Percentiles rank a stretch among this genome's conserved stretches.
These are phyloP conservation scores for Porcisia deanei DNA, from an alignment of 208 protist species.

Conservation along the genomic window DNA sequence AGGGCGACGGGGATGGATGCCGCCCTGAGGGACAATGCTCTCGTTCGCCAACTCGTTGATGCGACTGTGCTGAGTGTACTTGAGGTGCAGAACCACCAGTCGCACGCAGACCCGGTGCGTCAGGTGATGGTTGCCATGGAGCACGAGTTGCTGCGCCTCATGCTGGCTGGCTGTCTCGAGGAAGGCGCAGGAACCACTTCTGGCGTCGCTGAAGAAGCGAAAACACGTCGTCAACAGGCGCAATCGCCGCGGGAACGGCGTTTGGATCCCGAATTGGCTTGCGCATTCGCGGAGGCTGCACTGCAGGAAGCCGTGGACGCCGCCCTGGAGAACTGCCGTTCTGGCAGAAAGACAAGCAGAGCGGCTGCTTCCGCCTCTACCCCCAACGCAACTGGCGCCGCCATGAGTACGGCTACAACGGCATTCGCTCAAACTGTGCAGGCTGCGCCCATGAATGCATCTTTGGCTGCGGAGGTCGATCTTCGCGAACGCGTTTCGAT, in stretches of 20 bases:
- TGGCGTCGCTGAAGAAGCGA: not conserved
- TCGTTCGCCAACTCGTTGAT: slow-evolving; percentile 10
- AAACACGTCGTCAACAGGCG: not conserved
- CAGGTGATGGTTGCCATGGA: slow-evolving; percentile 19
- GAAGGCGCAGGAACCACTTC: not conserved
- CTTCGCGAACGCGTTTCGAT: slow-evolving; percentile 8
- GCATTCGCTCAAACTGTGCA: not conserved
- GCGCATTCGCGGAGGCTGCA: slow-evolving; percentile 17
- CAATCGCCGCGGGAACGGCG: not conserved
- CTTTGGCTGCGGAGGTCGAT: not conserved
- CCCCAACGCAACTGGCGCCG: not conserved
- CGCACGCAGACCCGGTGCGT: slow-evolving; percentile 13
- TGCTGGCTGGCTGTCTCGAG: slow-evolving; percentile 7
- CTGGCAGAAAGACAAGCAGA: not conserved
- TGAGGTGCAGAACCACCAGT: not conserved
- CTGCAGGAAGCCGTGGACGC: slow-evolving; percentile 14
- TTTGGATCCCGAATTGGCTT: slow-evolving; percentile 2
- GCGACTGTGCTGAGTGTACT: slow-evolving; percentile 16
- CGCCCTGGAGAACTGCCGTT: not conserved
- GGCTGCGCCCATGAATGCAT: not conserved
- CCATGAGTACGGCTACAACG: not conserved
- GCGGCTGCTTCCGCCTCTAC: not conserved
- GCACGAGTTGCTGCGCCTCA: slow-evolving; percentile 22
- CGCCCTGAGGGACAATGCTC: not conserved
- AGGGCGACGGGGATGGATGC: slow-evolving; percentile 1